Base-by-base conservation (phyloP, 2,329 filamentous ascomycete species). In the Amylocarpus encephaloides region DNA sequence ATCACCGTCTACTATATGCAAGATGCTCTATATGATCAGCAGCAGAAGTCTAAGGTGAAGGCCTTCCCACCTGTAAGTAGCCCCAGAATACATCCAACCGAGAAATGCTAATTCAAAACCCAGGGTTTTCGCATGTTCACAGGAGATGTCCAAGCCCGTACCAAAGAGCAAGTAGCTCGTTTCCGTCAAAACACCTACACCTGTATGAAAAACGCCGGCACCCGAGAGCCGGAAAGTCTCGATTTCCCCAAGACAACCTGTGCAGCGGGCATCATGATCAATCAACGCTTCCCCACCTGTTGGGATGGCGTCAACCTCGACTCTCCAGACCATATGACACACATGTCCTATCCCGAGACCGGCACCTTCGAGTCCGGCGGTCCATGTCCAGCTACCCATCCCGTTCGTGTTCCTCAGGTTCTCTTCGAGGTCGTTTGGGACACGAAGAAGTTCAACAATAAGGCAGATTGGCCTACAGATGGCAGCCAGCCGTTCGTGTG, bases 341-440 rank as follows among this genome's bases (percentile, higher is more conserved):
- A 60, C 42, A 54, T 60, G 46, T 42, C 56, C 5, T 60, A 60
- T 62, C 66, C 68, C 30, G 50, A 46, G 9, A 55, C 33, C 3
- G 56, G 56, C 15, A 57, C 56, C n/a, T 58, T 58, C 18, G 56
- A 58, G 45, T 51, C 48, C 38, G 33, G 32, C 15, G 56, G 56
- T 13, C 56, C 56, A 11, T 58, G 56, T 30, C 56, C 56, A 6
- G 34, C 54, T 12, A 65, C 61, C 2, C 70, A 72, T 60, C 71
- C 71, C 40, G 70, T 73, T 56, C 72, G 72, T 64, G 66, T 72
- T 18, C 71, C 72, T n/a, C 71, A 73, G 65, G 64, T 73, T 64
- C 71, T 73, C 66, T 73, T 73, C 63, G 72, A 74, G 64, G 61
- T 74, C 39, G 71, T 74, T 67, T 74, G 72, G 72, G 70, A 74